Evolutionary conservation across 768 basidiomycete genomes (phyloP), one percentile per base, ranked within the genome.

Genomic region (Butyriboletus loyo): DNA sequence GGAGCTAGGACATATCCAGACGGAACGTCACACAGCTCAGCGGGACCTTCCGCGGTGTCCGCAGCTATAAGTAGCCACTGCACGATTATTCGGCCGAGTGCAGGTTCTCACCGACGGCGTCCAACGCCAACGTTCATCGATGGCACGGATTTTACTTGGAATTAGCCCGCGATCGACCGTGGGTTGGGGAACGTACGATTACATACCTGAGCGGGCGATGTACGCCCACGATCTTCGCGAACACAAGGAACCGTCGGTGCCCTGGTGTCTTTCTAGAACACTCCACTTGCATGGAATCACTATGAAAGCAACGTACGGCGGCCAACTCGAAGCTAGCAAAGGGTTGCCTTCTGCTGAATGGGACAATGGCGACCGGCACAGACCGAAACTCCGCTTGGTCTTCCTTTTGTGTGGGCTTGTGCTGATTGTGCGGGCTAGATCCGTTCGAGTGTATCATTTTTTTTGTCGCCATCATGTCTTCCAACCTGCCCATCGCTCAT

Each of bases 401-500:
- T 56, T 35, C 63, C 61, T 52, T 63, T 64, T 56, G 54, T 59
- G 55, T 53, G 47, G 30, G 49, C 56, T 58, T 50, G 57, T 30
- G 46, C 51, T 65, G 67, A 69, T 70, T 58, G 57, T 56, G 28
- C 53, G 38, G 46, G 42, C 38, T 6, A 41, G 60, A 56, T 59
- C 53, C 36, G 46, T 50, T 47, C 61, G 52, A 49, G 56, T 50
- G 43, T 53, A 54, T 51, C 64, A 13, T 52, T 53, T 58, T 63
- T 59, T 59, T 64, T 47, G 53, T 54, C 54, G 56, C 63, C 62
- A 66, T 63, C 63, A 90, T 90, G 88, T 86, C 86, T 43, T 80
- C 80, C 66, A 84, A 76, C 66, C 70, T 90, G 48, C 81, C 84
- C 62, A 89, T 90, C 68, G 72, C 75, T 27, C 71, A 74, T 39